Percentiles rank a stretch among this genome's conserved stretches.
phyloP scores from a whole-genome alignment of 2,329 filamentous ascomycete species.

The Moelleriella libera region DNA sequence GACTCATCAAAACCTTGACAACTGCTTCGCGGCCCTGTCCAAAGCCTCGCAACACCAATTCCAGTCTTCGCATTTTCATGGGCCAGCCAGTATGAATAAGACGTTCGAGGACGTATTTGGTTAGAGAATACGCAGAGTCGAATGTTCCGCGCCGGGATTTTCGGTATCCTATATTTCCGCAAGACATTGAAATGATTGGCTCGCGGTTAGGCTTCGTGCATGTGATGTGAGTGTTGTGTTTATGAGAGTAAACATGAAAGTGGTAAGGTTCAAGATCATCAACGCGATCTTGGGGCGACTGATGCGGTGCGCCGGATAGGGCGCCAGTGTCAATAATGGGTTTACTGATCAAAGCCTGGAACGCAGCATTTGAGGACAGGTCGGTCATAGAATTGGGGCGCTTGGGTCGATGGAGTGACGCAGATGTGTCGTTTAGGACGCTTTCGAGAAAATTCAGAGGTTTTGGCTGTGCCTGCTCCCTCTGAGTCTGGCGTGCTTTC shows the following conservation, averaged over 20 bases:
- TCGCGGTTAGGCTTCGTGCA: constrained; percentile 70
- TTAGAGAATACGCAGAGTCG: constrained; percentile 85
- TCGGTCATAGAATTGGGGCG: constrained; percentile 17
- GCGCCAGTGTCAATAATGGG: constrained; percentile 18
- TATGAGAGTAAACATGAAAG: constrained; percentile 73
- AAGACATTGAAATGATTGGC: constrained; percentile 64
- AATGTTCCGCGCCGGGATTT: constrained; percentile 71
- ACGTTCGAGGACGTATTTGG: constrained; percentile 67
- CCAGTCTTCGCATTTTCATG: constrained; percentile 59
- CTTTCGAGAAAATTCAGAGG: constrained; percentile 18
- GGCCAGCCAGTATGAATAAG: constrained; percentile 73
- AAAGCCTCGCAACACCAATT: constrained; percentile 75
- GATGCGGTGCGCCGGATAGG: constrained; percentile 10
- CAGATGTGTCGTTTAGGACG: constrained; percentile 16
- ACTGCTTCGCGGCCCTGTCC: constrained; percentile 79
- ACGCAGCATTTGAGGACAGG: constrained; percentile 23
- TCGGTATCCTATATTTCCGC: constrained; percentile 83
- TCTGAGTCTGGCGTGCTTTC: constrained; percentile 9
- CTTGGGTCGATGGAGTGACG: constrained; percentile 5
- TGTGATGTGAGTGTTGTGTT: constrained; percentile 93
- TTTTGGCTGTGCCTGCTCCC: constrained; percentile 10
- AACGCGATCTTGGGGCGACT: constrained; percentile 15
- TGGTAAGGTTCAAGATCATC: constrained; percentile 54
- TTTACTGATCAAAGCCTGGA: constrained; percentile 20
- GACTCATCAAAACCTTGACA: constrained; percentile 76